Conservation (phyloP, 2,329 filamentous ascomycete genomes). For the Cordyceps pruinosa region DNA sequence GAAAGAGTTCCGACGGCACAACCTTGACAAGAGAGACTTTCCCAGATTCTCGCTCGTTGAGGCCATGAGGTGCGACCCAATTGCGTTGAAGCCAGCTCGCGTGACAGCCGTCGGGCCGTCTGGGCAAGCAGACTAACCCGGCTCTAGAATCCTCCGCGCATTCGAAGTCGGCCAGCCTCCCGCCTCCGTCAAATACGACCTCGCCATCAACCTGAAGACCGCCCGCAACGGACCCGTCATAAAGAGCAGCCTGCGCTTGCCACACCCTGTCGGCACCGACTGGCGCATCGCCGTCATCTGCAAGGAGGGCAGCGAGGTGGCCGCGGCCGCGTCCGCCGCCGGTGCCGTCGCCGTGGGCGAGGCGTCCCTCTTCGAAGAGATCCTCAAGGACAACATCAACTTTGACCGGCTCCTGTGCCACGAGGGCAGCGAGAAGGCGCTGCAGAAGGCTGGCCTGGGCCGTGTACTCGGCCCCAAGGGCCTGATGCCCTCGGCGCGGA, state of each 20-base stretch:
- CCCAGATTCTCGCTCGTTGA: constrained; percentile 75
- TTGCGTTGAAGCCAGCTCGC: not conserved
- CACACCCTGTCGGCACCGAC: constrained; percentile 84
- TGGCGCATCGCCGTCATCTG: constrained; percentile 86
- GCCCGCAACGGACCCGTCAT: constrained; percentile 80
- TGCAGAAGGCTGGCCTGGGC: constrained; percentile 76
- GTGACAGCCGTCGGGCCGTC: not conserved
- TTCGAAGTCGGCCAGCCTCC: constrained; percentile 81
- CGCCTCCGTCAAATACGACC: constrained; percentile 74
- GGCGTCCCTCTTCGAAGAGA: constrained; percentile 73
- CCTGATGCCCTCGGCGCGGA: constrained; percentile 85
- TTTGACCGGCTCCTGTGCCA: constrained; percentile 92
- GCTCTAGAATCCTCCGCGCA: constrained; percentile 78
- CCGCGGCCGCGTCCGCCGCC: constrained; percentile 64
- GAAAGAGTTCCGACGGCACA: constrained; percentile 61
- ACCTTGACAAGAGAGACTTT: constrained; percentile 55
- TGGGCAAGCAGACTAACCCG: constrained; percentile 11
- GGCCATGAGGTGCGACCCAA: constrained; percentile 70
- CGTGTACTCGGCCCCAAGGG: constrained; percentile 80
- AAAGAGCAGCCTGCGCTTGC: constrained; percentile 80
- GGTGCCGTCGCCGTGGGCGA: constrained; percentile 83
- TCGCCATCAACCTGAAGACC: constrained; percentile 76
- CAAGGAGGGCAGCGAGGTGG: constrained; percentile 69
- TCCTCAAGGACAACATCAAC: constrained; percentile 66
- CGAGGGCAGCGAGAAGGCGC: constrained; percentile 63